phyloP scores from a whole-genome alignment of 768 basidiomycete species.

The Mycena venus region DNA sequence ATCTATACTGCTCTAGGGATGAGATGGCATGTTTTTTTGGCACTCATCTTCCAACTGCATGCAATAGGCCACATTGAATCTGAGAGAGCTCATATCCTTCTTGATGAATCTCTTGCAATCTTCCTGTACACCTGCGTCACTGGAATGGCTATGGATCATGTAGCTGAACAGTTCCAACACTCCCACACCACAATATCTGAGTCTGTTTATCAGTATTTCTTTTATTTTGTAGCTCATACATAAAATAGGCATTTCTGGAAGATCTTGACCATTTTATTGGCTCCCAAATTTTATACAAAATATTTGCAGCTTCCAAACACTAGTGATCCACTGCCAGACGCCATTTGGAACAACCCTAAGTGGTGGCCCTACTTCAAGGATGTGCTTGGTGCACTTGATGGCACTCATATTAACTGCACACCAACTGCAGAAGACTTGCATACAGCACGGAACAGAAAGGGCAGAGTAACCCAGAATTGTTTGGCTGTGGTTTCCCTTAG shows the following conservation, averaged over 20 bases:
- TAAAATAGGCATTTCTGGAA: slow-evolving; percentile 20
- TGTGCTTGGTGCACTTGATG: slow-evolving; percentile 50
- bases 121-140: too few relatives aligned
- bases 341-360: too few relatives aligned
- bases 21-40: too few relatives aligned
- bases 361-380: slow-evolving; percentile 47
- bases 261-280: slow-evolving; percentile 18
- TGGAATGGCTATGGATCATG: too few relatives aligned
- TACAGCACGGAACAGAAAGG: slow-evolving; percentile 44
- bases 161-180: too few relatives aligned
- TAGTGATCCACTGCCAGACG: slow-evolving; percentile 19
- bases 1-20: too few relatives aligned
- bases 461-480: slow-evolving; percentile 52
- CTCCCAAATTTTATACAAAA: slow-evolving; percentile 27
- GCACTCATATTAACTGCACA: slow-evolving; percentile 43
- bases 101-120: too few relatives aligned
- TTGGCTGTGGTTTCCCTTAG: slow-evolving; percentile 50
- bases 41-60: too few relatives aligned
- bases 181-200: too few relatives aligned
- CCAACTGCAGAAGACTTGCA: slow-evolving; percentile 35
- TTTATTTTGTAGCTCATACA: not conserved
- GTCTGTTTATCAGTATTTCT: not conserved
- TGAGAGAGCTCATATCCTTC: too few relatives aligned
- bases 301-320: slow-evolving; percentile 34
- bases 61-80: too few relatives aligned